A percentile compares a stretch with the other conserved stretches of the same genome.
Conservation (phyloP, 768 basidiomycete species). For the Scleroderma bovista region DNA sequence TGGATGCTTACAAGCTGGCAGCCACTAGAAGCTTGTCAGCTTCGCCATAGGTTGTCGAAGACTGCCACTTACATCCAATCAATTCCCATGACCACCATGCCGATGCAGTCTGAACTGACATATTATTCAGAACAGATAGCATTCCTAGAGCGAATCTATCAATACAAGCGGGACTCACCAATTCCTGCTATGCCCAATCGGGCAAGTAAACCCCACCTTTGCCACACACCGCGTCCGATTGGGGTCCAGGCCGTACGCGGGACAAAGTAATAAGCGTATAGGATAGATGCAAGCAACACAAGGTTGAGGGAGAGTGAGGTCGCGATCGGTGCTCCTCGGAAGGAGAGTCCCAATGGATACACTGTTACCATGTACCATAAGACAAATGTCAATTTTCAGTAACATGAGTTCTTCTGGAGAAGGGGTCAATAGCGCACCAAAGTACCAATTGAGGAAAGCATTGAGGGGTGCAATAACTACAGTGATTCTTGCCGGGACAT, state of each 20-base stretch:
- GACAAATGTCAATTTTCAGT: too few relatives aligned
- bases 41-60: too few relatives aligned
- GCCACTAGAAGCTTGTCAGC: too few relatives aligned
- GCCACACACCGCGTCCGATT: constrained; percentile 56
- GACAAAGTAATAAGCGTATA: constrained; percentile 58
- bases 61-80: constrained; percentile 39
- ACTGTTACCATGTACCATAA: constrained; percentile 9
- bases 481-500: constrained; percentile 82
- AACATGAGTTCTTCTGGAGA: background rate
- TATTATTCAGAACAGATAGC: too few relatives aligned
- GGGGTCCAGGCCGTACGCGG: constrained; percentile 82
- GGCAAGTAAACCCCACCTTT: constrained; percentile 61
- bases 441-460: constrained; percentile 70
- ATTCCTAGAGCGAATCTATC: too few relatives aligned
- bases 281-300: constrained; percentile 54
- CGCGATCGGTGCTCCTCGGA: constrained; percentile 88
- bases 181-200: constrained; percentile 81
- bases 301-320: constrained; percentile 87
- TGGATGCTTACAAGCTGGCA: too few relatives aligned
- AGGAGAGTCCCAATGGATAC: constrained; percentile 69
- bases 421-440: constrained; percentile 48
- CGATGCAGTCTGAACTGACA: constrained; percentile 61
- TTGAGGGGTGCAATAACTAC: constrained; percentile 83
- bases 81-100: constrained; percentile 99
- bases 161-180: background rate